A percentile compares a stretch with the other conserved stretches of the same genome.
phyloP scores from a whole-genome alignment of 1,284 basidiomycete genomes.

The Boletus mariae region DNA sequence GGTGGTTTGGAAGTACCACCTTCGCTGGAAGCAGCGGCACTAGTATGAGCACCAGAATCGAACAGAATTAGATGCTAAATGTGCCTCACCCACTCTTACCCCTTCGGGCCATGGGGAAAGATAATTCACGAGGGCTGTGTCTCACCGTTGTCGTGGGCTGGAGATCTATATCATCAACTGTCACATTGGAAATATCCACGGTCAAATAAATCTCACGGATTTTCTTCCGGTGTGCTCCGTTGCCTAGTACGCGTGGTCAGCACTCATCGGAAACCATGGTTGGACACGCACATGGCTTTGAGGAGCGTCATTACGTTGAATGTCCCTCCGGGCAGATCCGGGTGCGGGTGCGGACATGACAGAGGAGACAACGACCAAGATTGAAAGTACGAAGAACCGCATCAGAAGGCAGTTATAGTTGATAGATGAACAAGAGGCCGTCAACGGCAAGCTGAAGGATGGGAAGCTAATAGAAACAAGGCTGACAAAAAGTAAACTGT shows the following conservation, averaged over 20 bases:
- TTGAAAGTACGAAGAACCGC: not conserved
- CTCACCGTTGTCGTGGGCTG: conserved; percentile 11
- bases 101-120: not conserved
- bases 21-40: not conserved
- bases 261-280: not conserved
- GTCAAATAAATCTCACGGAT: not conserved
- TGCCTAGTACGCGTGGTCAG: not conserved
- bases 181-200: not conserved
- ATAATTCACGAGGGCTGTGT: not conserved
- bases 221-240: not conserved
- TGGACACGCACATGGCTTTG: not conserved
- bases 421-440: not conserved
- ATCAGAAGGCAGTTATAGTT: not conserved
- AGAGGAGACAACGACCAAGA: not conserved
- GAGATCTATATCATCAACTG: not conserved
- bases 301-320: not conserved
- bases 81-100: not conserved
- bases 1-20: no score
- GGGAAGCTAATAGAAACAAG: not conserved
- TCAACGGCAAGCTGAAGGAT: not conserved
- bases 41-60: not conserved
- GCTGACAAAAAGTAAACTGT: not conserved
- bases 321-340: not conserved
- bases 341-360: not conserved
- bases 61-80: not conserved